Evolutionary conservation across 495 filamentous ascomycete species (phyloP).

Genomic region (Astrothelium subdiscretum): DNA sequence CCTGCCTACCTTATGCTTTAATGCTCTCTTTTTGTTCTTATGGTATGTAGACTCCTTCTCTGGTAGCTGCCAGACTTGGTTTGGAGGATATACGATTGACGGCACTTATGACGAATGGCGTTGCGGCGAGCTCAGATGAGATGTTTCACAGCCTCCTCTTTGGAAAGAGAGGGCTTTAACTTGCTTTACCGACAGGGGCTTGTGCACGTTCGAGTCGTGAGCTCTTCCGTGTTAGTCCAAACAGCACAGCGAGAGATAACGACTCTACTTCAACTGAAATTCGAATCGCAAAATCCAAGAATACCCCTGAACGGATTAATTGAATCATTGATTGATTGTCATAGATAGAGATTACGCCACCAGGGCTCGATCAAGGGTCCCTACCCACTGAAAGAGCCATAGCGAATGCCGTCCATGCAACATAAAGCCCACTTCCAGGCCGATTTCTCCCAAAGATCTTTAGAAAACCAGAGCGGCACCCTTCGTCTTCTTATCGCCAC

Average conservation of each 20-base stretch:
- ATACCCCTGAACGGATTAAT: too few species aligned
- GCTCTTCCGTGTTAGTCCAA: neutral
- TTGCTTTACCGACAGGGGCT: neutral
- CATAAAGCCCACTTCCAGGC: neutral
- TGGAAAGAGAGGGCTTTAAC: neutral
- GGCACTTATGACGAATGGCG: neutral
- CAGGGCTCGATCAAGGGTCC: neutral
- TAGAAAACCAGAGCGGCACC: constrained; percentile 99
- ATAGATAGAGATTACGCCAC: neutral
- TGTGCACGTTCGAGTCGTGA: neutral
- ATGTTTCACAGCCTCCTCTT: neutral
- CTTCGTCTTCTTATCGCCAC: constrained; percentile 99
- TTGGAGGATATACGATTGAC: neutral
- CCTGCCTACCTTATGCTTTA: too few species aligned
- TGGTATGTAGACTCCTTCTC: too few species aligned
- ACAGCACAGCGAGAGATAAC: neutral
- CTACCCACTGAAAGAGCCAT: neutral
- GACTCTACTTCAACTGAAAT: neutral
- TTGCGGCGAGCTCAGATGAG: neutral
- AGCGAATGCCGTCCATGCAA: neutral
- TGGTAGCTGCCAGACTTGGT: too few species aligned
- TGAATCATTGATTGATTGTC: neutral
- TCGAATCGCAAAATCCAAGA: too few species aligned
- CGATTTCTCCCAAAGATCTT: neutral
- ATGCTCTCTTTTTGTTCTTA: too few species aligned